Evolutionary conservation across 176 grass and related monocot genomes (phyloP).

Genomic region (Oryza punctata): DNA sequence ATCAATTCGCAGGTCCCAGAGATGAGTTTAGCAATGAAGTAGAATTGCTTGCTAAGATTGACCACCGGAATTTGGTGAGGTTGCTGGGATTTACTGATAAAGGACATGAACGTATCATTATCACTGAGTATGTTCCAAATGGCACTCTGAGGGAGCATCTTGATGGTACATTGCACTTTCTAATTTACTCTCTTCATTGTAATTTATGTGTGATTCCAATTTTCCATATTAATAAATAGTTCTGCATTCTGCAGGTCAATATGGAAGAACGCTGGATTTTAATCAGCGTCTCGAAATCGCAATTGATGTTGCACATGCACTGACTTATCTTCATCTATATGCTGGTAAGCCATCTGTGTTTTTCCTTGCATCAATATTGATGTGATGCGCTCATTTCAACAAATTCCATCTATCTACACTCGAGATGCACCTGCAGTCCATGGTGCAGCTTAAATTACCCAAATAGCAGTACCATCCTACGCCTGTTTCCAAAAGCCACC

Average conservation of each 20-base stretch:
- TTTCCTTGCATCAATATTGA: slow-evolving; percentile 4
- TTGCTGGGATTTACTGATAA: slow-evolving; percentile 82
- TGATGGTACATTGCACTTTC: slow-evolving; percentile 69
- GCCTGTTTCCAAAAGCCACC: too few species aligned
- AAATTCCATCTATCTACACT: neutral
- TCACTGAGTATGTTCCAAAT: slow-evolving; percentile 95
- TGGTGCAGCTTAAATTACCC: neutral
- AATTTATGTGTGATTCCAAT: neutral
- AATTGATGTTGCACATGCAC: slow-evolving; percentile 93
- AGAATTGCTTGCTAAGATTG: slow-evolving; percentile 94
- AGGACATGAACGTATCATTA: slow-evolving; percentile 97
- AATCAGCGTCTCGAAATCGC: slow-evolving; percentile 95
- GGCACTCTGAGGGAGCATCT: slow-evolving; percentile 95
- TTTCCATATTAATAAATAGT: slow-evolving; percentile 24
- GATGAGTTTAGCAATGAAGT: slow-evolving; percentile 98
- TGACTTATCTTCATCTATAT: slow-evolving; percentile 98
- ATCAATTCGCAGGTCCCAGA: slow-evolving; percentile 72
- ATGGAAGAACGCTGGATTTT: slow-evolving; percentile 86
- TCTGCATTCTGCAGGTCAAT: slow-evolving; percentile 59
- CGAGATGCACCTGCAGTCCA: neutral
- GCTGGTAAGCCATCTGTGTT: slow-evolving; percentile 58
- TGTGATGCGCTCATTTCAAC: neutral
- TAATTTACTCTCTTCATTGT: slow-evolving; percentile 3
- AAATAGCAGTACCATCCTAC: too few species aligned
- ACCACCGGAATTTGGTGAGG: slow-evolving; percentile 96